Evolutionary conservation across 352 stramenopile genomes (phyloP).

Genomic region (Pythium rishiriense): DNA sequence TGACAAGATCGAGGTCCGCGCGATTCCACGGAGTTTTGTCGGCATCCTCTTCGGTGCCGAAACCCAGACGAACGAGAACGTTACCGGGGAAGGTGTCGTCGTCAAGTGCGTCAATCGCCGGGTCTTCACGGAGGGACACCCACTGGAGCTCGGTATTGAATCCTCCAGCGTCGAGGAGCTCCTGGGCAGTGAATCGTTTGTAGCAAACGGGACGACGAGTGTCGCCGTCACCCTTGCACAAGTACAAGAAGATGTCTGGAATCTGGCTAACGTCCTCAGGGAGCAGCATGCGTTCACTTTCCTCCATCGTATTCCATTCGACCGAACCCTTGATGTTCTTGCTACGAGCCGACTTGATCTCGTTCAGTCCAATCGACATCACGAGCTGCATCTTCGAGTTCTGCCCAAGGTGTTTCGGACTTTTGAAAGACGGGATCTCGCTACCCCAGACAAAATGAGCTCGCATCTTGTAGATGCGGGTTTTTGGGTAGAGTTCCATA

Average conservation of each 20-base stretch:
- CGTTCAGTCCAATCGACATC: constrained; percentile 61
- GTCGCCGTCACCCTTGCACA: constrained; percentile 71
- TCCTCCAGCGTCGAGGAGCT: constrained; percentile 58
- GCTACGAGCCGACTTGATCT: constrained; percentile 52
- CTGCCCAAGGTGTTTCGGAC: constrained; percentile 64
- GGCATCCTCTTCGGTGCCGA: constrained; percentile 74
- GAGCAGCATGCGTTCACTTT: constrained; percentile 77
- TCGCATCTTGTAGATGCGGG: constrained; percentile 68
- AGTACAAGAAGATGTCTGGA: constrained; percentile 88
- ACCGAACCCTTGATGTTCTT: constrained; percentile 81
- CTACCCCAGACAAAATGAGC: constrained; percentile 75
- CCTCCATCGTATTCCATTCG: constrained; percentile 81
- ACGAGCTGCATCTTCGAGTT: constrained; percentile 81
- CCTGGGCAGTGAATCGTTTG: constrained; percentile 75
- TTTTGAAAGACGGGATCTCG: constrained; percentile 74
- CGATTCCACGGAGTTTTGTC: constrained; percentile 55
- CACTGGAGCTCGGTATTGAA: constrained; percentile 67
- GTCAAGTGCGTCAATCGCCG: constrained; percentile 72
- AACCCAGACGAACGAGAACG: constrained; percentile 73
- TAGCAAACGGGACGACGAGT: constrained; percentile 72
- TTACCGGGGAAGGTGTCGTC: constrained; percentile 84
- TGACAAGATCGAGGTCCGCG: constrained; percentile 56
- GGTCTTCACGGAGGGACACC: constrained; percentile 83
- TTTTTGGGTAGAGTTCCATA: constrained; percentile 53
- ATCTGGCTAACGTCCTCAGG: constrained; percentile 74